Evolutionary conservation across 768 basidiomycete genomes (phyloP).

Genomic region (Hericium coralloides): DNA sequence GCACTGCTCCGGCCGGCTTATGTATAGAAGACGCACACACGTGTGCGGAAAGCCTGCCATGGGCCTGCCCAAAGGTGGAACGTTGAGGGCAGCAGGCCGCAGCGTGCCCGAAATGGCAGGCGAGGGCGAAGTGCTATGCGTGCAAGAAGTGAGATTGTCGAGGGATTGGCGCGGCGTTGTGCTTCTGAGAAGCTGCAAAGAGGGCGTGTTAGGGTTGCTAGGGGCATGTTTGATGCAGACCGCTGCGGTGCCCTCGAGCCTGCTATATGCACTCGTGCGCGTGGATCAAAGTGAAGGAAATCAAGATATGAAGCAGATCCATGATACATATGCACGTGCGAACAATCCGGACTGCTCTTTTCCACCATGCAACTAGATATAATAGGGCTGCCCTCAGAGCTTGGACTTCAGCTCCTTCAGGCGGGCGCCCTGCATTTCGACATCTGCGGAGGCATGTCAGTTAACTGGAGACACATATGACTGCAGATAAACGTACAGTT

Average conservation of each 20-base stretch:
- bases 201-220: background rate
- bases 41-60: too few relatives aligned
- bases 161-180: too few relatives aligned
- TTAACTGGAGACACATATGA: too few relatives aligned
- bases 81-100: too few relatives aligned
- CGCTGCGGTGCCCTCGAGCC: background rate
- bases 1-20: background rate
- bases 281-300: background rate
- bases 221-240: background rate
- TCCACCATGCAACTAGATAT: too few relatives aligned
- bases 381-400: background rate
- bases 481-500: conserved; percentile 53
- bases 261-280: background rate
- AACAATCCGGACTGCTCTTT: background rate
- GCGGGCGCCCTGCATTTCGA: background rate
- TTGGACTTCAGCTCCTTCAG: background rate
- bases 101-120: too few relatives aligned
- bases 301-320: background rate
- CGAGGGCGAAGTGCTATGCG: too few relatives aligned
- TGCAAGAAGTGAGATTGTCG: too few relatives aligned
- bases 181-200: too few relatives aligned
- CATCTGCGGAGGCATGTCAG: background rate
- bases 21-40: background rate
- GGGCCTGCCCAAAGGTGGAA: too few relatives aligned
- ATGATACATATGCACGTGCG: background rate